Evolutionary conservation across 805 yeast species (phyloP).

Genomic region (Cyberlindnera misumaiensis): DNA sequence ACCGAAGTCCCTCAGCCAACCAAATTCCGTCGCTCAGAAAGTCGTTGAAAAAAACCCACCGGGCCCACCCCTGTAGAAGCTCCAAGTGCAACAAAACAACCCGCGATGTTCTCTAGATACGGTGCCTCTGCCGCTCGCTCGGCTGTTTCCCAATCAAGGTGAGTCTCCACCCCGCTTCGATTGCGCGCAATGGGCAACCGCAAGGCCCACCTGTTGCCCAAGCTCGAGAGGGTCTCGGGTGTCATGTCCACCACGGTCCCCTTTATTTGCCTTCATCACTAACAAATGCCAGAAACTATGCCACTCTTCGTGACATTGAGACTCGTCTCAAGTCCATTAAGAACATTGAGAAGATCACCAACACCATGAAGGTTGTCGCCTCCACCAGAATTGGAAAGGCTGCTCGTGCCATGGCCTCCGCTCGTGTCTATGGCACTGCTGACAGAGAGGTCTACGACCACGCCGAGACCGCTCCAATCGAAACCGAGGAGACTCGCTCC

Average conservation of each 20-base stretch:
- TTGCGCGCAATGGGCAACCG: neutral
- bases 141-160: slow-evolving; percentile 19
- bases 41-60: slow-evolving; percentile 2
- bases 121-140: slow-evolving; percentile 27
- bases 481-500: slow-evolving; percentile 40
- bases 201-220: too few relatives aligned
- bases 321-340: slow-evolving; percentile 96
- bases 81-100: neutral
- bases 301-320: slow-evolving; percentile 98
- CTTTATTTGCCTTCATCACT: too few relatives aligned
- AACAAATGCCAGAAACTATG: slow-evolving; percentile 72
- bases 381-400: slow-evolving; percentile 95
- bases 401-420: slow-evolving; percentile 85
- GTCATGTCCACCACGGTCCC: too few relatives aligned
- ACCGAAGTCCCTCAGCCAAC: slow-evolving; percentile 15
- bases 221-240: neutral
- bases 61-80: neutral
- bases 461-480: slow-evolving; percentile 67
- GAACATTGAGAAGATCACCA: slow-evolving; percentile 98
- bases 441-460: slow-evolving; percentile 73
- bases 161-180: neutral
- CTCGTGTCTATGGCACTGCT: slow-evolving; percentile 77
- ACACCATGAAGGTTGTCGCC: slow-evolving; percentile 99
- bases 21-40: slow-evolving; percentile 14
- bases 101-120: slow-evolving; percentile 23